These are phyloP conservation scores for Scedosporium minutisporum DNA, from an alignment of 2,329 filamentous ascomycete genomes.

Conservation along the genomic window DNA sequence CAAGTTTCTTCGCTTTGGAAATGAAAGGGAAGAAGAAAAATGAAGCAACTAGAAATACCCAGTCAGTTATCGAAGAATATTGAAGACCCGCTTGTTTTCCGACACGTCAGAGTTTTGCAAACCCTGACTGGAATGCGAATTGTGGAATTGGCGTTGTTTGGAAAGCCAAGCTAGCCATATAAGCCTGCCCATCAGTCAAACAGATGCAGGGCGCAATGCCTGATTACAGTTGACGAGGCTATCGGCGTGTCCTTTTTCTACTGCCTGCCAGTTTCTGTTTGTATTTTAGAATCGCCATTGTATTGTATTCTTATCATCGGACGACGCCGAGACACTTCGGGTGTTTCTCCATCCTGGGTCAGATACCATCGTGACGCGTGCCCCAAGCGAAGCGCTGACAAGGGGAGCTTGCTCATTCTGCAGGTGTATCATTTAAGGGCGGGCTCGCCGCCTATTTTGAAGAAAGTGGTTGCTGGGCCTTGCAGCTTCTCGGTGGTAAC, in stretches of 20 bases:
- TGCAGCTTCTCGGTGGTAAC: not conserved
- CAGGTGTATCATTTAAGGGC: not conserved
- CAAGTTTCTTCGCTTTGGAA: too few relatives aligned
- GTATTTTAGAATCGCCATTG: not conserved
- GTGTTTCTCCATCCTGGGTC: not conserved
- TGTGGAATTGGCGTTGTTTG: not conserved
- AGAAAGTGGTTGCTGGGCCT: not conserved
- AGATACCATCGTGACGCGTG: not conserved
- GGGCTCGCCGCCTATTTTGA: not conserved
- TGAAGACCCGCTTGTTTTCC: not conserved
- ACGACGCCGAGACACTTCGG: not conserved
- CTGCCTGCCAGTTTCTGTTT: not conserved
- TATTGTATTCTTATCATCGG: not conserved
- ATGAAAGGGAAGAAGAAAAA: not conserved
- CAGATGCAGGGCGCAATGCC: not conserved
- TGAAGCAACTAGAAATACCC: not conserved
- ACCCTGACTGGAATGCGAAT: not conserved
- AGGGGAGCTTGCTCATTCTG: not conserved
- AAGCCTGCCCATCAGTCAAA: too few relatives aligned
- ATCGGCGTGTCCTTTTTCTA: not conserved
- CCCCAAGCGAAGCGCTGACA: not conserved
- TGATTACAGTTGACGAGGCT: not conserved
- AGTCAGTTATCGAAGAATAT: not conserved
- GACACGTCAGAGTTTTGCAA: not conserved
- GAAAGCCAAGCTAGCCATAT: too few relatives aligned